A percentile compares a stretch with the other conserved stretches of the same genome.
Evolutionary conservation across 768 basidiomycete genomes (phyloP).

Genomic region (Boletus reticulatus): DNA sequence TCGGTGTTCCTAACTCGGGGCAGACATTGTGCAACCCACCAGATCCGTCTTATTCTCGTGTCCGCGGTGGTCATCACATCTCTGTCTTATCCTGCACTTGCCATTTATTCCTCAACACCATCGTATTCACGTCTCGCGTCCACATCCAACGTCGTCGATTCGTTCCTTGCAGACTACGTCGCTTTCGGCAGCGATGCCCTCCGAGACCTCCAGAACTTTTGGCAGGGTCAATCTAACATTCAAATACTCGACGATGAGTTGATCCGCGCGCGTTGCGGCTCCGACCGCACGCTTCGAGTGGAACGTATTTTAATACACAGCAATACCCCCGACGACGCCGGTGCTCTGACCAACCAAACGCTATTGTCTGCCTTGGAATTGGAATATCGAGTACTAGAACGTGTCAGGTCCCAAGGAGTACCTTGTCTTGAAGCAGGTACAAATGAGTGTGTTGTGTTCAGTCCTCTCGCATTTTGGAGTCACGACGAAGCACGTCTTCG

Average conservation of each 20-base stretch:
- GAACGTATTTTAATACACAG: slow-evolving; percentile 76
- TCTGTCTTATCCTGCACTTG: slow-evolving; percentile 87
- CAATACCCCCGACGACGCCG: slow-evolving; percentile 37
- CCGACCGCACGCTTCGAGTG: slow-evolving; percentile 67
- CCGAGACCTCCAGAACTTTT: slow-evolving; percentile 67
- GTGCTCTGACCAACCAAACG: slow-evolving; percentile 58
- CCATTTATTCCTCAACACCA: slow-evolving; percentile 75
- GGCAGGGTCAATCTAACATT: slow-evolving; percentile 63
- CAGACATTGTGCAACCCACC: slow-evolving; percentile 88
- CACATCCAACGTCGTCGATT: slow-evolving; percentile 58
- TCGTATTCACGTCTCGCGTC: slow-evolving; percentile 55
- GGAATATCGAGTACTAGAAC: slow-evolving; percentile 53
- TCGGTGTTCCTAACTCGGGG: slow-evolving; percentile 5
- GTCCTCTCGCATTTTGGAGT: slow-evolving; percentile 75
- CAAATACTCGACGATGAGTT: slow-evolving; percentile 69
- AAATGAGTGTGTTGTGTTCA: slow-evolving; percentile 65
- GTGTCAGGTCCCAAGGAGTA: slow-evolving; percentile 38
- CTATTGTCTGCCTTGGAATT: slow-evolving; percentile 64
- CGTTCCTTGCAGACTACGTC: slow-evolving; percentile 53
- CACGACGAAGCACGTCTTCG: slow-evolving; percentile 54
- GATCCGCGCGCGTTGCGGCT: slow-evolving; percentile 67
- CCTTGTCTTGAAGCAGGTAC: slow-evolving; percentile 54
- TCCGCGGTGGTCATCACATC: slow-evolving; percentile 87
- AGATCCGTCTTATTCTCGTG: slow-evolving; percentile 85
- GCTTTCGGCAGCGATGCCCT: slow-evolving; percentile 53